Conservation (phyloP, 805 yeast species). For the Lipomyces kockii region DNA sequence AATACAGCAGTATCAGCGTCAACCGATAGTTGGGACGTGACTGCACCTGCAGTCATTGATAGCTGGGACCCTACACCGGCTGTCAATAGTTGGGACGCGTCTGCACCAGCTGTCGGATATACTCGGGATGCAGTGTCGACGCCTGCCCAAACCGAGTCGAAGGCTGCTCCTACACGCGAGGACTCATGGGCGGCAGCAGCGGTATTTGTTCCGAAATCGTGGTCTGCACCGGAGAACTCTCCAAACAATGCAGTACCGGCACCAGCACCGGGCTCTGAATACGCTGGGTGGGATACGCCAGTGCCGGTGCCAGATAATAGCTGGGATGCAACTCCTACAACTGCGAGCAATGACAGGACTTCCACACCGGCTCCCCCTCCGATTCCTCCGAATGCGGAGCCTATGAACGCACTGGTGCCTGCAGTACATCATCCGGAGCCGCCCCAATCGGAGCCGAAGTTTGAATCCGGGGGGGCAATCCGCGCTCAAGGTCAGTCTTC, state of each 20-base stretch:
- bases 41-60: neutral
- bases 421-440: neutral
- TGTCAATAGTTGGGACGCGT: neutral
- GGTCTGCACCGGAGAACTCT: neutral
- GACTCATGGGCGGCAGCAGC: neutral
- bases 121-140: neutral
- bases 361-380: neutral
- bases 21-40: neutral
- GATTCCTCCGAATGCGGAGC: neutral
- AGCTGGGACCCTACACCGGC: neutral
- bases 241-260: neutral
- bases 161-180: neutral
- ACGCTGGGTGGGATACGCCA: neutral
- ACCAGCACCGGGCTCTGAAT: neutral
- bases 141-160: neutral
- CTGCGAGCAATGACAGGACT: neutral
- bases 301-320: neutral
- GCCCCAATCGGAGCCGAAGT: neutral
- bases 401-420: neutral
- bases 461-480: neutral
- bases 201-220: neutral
- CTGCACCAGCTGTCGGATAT: neutral
- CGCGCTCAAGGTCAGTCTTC: neutral
- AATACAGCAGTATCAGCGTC: neutral
- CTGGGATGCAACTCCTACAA: neutral